Evolutionary conservation across 2,329 filamentous ascomycete genomes (phyloP), one percentile per base, ranked within the genome.

Genomic region (Gliomastix tumulicola): DNA sequence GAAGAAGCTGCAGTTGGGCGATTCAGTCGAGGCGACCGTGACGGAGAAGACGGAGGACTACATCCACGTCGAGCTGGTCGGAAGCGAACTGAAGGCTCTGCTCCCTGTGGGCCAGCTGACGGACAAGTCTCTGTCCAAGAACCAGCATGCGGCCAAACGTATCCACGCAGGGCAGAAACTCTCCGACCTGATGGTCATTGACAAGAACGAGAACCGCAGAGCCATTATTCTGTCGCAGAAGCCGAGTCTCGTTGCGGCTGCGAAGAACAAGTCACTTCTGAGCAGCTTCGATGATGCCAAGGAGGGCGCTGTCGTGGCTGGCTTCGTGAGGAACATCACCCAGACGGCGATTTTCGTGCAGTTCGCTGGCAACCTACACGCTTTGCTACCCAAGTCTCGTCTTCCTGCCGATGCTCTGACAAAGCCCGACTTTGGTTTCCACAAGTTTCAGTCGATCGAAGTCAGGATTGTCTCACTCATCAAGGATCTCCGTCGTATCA

Each of bases 241-340:
- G 62, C 80, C 85, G 23, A 88, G 81, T 50, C 68, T 98, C 19
- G 69, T 94, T 40, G 78, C 84, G 48, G 88, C 84, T 35, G 74
- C 81, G 34, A 82, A 84, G 55, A 70, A 82, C 16, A 76, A 76
- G n/a, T 77, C 72, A 36, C 70, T 97, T 11, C 68, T 94, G n/a
- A 71, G 71, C 15, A 74, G 63, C 30, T 82, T 92, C 38, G 79
- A 84, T 17, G 78, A 90, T 45, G 72, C 88, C 16, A 74, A 79
- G 44, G 72, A 83, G 44, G 84, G 84, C 21, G 70, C 76, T 22
- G 63, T 78, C 18, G 74, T 88, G 7, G 74, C 79, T 40, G 90
- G 89, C 6, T 95, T 90, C 49, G 79, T 98, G 19, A 81, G 82
- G 41, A 94, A 92, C 50, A 83, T 95, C 36, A 89, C 87, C 0